A percentile compares a stretch with the other conserved stretches of the same genome.
phyloP scores from a whole-genome alignment of 1,284 basidiomycete genomes.

The Sphagnurus paluster region DNA sequence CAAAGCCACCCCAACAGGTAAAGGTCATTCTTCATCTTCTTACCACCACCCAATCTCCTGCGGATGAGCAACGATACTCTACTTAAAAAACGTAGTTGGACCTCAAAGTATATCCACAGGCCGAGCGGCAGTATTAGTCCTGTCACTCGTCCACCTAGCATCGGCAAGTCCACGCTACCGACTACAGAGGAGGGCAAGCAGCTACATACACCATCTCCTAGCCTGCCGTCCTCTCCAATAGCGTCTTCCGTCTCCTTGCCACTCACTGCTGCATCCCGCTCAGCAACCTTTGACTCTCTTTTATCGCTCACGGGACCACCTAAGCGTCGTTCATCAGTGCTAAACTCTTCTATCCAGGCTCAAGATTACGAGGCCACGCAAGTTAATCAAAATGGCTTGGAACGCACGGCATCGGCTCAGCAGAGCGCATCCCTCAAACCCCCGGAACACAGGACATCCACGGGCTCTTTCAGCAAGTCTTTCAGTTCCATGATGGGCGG shows the following conservation, averaged over 20 bases:
- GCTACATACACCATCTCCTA: conserved; percentile 8
- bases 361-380: conserved; percentile 42
- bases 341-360: conserved; percentile 35
- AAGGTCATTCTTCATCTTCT: conserved; percentile 21
- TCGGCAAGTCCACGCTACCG: conserved; percentile 16
- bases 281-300: conserved; percentile 25
- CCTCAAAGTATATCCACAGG: conserved; percentile 30
- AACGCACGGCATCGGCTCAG: conserved; percentile 47
- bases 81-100: conserved; percentile 33
- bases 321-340: conserved; percentile 32
- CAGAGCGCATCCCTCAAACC: conserved; percentile 25
- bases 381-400: conserved; percentile 45
- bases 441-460: conserved; percentile 28
- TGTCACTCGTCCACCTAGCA: conserved; percentile 2
- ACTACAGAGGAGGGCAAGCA: conserved; percentile 20
- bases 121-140: conserved; percentile 29
- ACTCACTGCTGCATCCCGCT: conserved; percentile 13
- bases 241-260: conserved; percentile 5
- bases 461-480: conserved; percentile 58
- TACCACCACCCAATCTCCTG: conserved; percentile 18
- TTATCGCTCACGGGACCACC: conserved; percentile 28
- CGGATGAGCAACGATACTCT: conserved; percentile 24
- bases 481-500: conserved; percentile 72
- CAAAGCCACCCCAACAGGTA: conserved; percentile 24
- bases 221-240: conserved; percentile 3